Base-by-base conservation (phyloP, 2,329 filamentous ascomycete genomes). In the Ascochyta clinopodiicola region DNA sequence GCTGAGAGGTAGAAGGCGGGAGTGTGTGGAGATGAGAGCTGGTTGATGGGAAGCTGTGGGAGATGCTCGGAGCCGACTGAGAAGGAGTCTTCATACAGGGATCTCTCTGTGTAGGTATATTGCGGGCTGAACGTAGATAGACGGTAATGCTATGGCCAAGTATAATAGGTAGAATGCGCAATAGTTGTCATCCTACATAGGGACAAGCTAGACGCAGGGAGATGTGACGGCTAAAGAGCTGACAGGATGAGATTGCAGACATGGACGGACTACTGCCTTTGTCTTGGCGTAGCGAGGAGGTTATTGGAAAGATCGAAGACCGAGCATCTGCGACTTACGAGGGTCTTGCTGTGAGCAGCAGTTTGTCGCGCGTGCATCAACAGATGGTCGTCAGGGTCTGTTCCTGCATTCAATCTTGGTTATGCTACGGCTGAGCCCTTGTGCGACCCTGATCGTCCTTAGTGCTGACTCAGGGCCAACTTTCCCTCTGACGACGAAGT, bases 351-450 rank as follows among this genome's bases (percentile, higher is more conserved):
- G 13, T 32, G 19, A 32, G 21, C 25, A 17, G n/a, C n/a, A 6
- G 13, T 21, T 29, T 13, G 17, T 15, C 22, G 19, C 10, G 9
- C 31, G 7, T n/a, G 34, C 49, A n/a, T 42, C 8, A 29, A 29
- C 13, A 21, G 17, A 24, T 13, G 51, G 22, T n/a, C 32, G n/a
- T 42, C 45, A 45, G 46, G 46, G 46, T 55, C 39, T 40, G 29
- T 6, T 37, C 19, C 40, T 13, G 48, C 15, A 13, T 17, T 29
- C 25, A 24, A 55, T 40, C 21, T 55, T 44, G 45, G 40, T 40
- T 49, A 15, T 31, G 45, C 17, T 32, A 40, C 45, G 46, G 42
- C 46, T 45, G 40, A 50, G 39, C 52, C 45, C 34, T 37, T 2
- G 36, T 32, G 39, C 31, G 35, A 25, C 22, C 45, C 29, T 32